Evolutionary conservation across 257 asterid genomes (phyloP).

Genomic region (Fraxinus pennsylvanica): DNA sequence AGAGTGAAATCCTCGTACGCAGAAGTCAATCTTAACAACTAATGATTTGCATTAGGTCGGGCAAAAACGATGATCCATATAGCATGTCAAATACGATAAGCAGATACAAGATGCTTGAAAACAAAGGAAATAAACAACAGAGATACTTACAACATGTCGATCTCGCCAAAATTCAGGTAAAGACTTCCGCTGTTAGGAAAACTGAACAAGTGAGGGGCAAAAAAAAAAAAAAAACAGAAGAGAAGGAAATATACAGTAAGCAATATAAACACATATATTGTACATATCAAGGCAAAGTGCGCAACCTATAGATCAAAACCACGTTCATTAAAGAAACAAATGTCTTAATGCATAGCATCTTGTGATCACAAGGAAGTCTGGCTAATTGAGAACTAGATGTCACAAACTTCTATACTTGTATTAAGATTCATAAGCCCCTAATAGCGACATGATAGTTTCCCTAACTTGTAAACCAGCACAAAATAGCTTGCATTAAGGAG

Average conservation of each 20-base stretch:
- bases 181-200: constrained; percentile 67
- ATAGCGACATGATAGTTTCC: background rate
- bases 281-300: constrained; percentile 14
- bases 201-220: constrained; percentile 22
- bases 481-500: no score
- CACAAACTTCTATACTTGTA: background rate
- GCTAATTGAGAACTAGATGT: constrained; percentile 9
- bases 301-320: constrained; percentile 11
- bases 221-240: background rate
- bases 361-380: background rate
- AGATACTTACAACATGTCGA: constrained; percentile 68
- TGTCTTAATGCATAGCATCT: background rate
- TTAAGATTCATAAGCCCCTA: constrained; percentile 13
- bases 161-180: constrained; percentile 98
- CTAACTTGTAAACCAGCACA: constrained; percentile 11
- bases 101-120: constrained; percentile 9
- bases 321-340: constrained; percentile 4
- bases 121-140: constrained; percentile 23
- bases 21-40: constrained; percentile 9
- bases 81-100: background rate
- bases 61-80: background rate
- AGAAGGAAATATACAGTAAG: constrained; percentile 15
- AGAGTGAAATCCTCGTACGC: constrained; percentile 1
- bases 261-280: constrained; percentile 1
- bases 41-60: background rate